Percentiles rank a stretch among this genome's conserved stretches.
These are phyloP conservation scores for Monosporozyma unispora DNA, from an alignment of 805 yeast genomes.

Conservation along the genomic window DNA sequence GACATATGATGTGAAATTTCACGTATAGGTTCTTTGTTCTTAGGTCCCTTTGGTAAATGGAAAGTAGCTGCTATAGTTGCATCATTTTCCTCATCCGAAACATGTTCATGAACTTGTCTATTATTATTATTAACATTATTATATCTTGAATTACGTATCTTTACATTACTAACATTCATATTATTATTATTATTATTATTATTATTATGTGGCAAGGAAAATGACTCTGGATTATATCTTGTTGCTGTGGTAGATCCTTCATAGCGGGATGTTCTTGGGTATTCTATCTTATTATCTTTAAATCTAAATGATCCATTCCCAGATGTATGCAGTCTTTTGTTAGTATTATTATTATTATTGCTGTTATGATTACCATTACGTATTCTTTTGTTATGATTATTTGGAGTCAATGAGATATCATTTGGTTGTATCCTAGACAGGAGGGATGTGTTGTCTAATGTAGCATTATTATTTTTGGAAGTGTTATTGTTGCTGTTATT, in stretches of 20 bases:
- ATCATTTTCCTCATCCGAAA: background rate
- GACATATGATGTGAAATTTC: background rate
- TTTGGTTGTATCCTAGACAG: background rate
- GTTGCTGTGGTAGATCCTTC: slow-evolving; percentile 3
- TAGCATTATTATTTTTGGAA: background rate
- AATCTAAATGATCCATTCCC: background rate
- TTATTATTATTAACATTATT: background rate
- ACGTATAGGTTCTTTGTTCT: slow-evolving; percentile 5
- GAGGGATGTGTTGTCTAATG: background rate
- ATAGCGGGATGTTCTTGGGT: slow-evolving; percentile 3
- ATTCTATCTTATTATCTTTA: background rate
- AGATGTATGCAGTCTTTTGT: slow-evolving; percentile 1
- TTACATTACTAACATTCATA: background rate
- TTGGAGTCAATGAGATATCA: background rate
- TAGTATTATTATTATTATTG: background rate
- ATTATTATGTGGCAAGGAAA: background rate
- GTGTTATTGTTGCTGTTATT: background rate
- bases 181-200: background rate
- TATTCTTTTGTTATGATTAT: background rate
- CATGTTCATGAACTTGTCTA: background rate
- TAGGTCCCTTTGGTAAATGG: slow-evolving; percentile 22
- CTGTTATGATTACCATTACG: background rate
- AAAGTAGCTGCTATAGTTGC: background rate
- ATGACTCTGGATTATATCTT: background rate
- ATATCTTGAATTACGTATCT: slow-evolving; percentile 1